A percentile compares a stretch with the other conserved stretches of the same genome.
Conservation (phyloP, 768 basidiomycete species). For the Kwoniella bestiolae region DNA sequence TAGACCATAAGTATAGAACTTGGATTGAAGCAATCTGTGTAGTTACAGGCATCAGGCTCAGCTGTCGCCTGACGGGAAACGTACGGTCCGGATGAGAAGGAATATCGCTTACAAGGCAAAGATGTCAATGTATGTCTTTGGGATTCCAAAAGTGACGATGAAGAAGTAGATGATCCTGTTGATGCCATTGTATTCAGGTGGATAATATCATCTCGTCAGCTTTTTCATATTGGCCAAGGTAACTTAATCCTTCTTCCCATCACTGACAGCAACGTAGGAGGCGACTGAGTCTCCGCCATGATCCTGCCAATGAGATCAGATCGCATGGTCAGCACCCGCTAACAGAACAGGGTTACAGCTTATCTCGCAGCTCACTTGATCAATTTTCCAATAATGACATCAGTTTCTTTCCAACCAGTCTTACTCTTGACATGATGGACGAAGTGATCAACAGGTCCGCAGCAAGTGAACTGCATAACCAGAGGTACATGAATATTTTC, state of each 20-base stretch:
- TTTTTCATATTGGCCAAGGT: too few species aligned
- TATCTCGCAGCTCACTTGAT: slow-evolving; percentile 12
- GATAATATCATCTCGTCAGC: neutral
- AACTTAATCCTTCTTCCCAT: too few species aligned
- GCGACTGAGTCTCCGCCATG: slow-evolving; percentile 15
- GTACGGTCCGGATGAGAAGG: too few species aligned
- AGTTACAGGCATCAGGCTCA: neutral
- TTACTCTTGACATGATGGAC: slow-evolving; percentile 10
- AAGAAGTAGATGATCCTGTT: slow-evolving; percentile 7
- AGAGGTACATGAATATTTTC: slow-evolving; percentile 11
- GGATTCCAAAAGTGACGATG: neutral
- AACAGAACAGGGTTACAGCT: too few species aligned
- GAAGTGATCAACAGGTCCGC: slow-evolving; percentile 16
- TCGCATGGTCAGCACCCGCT: too few species aligned
- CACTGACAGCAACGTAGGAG: slow-evolving; percentile 13
- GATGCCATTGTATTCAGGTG: too few species aligned
- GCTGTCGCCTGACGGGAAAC: too few species aligned
- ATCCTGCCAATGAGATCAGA: neutral
- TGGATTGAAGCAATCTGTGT: slow-evolving; percentile 8
- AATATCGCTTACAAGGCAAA: slow-evolving; percentile 4
- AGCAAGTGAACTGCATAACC: neutral
- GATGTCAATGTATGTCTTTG: neutral
- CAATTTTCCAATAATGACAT: neutral
- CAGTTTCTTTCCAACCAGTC: neutral
- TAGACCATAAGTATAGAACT: slow-evolving; percentile 15